These are phyloP conservation scores for Rhypophila decipiens DNA, from an alignment of 495 filamentous ascomycete species.

Conservation along the genomic window DNA sequence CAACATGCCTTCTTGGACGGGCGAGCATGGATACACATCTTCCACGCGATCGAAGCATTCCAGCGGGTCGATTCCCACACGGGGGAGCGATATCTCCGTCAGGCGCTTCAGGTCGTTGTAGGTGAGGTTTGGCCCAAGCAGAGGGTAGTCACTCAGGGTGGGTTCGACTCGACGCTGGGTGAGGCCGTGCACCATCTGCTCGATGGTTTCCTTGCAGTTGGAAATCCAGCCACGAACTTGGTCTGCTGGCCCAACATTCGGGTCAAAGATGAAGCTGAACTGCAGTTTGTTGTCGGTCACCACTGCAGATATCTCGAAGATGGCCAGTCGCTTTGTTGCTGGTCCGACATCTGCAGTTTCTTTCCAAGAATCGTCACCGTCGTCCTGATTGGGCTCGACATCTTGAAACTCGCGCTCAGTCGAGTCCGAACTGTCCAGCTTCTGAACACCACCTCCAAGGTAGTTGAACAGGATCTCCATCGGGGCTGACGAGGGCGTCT, in stretches of 20 bases:
- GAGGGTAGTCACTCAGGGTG: slow-evolving; percentile 49
- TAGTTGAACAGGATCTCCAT: slow-evolving; percentile 61
- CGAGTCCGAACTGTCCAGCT: slow-evolving; percentile 32
- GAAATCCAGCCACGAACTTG: slow-evolving; percentile 35
- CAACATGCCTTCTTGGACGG: slow-evolving; percentile 37
- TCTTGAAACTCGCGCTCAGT: slow-evolving; percentile 40
- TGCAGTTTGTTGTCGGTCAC: slow-evolving; percentile 43
- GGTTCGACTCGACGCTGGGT: slow-evolving; percentile 1
- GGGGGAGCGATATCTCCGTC: slow-evolving; percentile 28
- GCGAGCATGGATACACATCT: slow-evolving; percentile 39
- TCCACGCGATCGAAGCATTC: slow-evolving; percentile 14
- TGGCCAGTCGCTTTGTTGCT: slow-evolving; percentile 23
- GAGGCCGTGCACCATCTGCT: slow-evolving; percentile 27
- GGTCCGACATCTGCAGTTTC: slow-evolving; percentile 50
- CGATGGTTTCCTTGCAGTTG: slow-evolving; percentile 50
- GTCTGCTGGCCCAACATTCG: slow-evolving; percentile 16
- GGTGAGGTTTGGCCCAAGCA: slow-evolving; percentile 47
- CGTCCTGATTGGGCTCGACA: slow-evolving; percentile 19
- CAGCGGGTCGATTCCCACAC: slow-evolving; percentile 25
- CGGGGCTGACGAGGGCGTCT: slow-evolving; percentile 35
- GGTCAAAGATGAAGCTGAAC: slow-evolving; percentile 38
- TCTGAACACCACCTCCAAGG: slow-evolving; percentile 39
- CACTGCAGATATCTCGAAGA: slow-evolving; percentile 25
- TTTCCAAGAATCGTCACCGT: slow-evolving; percentile 9
- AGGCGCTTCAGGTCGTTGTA: slow-evolving; percentile 44